Evolutionary conservation across 306 rosid species (phyloP), one percentile per base, ranked within the genome.

Genomic region (Trifolium dubium): DNA sequence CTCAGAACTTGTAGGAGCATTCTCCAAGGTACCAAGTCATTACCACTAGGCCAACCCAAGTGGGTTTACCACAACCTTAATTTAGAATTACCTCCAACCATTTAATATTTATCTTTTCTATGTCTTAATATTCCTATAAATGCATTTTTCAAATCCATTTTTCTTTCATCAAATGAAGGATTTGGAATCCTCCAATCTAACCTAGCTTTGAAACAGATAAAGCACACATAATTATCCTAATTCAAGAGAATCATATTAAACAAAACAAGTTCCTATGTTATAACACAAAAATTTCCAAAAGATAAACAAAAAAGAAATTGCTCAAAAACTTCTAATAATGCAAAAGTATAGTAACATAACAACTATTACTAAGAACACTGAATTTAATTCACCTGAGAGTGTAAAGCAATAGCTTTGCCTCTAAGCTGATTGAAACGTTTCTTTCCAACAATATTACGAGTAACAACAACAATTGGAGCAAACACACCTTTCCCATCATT

Each of bases 401-500:
- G 99, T 54, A 95, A 62, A 77, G 99, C 98, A 83, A 95, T 95
- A 34, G 99, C 99, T 83, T 95, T 95, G 69, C 99, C 99, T 74
- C 99, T 86, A 39, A 95, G 8, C 83, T 90, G 99, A 53, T 95
- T 95, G 90, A 95, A 95, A 31, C 92, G 83, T 82, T 89, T 92
- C 94, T 90, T 92, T 74, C 98, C 99, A 73, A 95, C 63, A 32
- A 95, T 64, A 54, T 95, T 80, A 5, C 99, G 87, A 0, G 96
- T 55, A 47, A 95, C 18, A 11, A 95, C 86, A 10, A 95, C 99
- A 80, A 83, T 2, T 9, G 99, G 99, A 2, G 99, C 99, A 81
- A 95, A 95, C 5, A 95, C 7, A 44, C 99, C 99, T 79, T 92
- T 95, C 62, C 99, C 99, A 78, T 95, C 99, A 69, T 95, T 95